A percentile compares a stretch with the other conserved stretches of the same genome.
phyloP scores from a whole-genome alignment of 2,329 filamentous ascomycete genomes.

The Diaporthe sp. region DNA sequence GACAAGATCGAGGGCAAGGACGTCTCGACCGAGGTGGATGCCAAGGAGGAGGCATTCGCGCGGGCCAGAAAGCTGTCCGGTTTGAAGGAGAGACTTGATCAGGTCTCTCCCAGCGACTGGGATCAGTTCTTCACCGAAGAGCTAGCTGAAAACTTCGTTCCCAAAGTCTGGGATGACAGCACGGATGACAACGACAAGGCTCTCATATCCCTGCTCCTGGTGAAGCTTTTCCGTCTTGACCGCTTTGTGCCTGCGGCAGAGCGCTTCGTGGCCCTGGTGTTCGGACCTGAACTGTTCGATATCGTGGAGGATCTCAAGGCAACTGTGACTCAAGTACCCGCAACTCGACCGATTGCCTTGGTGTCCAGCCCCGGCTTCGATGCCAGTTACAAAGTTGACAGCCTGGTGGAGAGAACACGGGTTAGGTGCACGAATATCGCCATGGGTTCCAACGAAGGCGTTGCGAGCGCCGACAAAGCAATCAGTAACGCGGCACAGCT shows the following conservation, averaged over 20 bases:
- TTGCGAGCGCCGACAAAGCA: slow-evolving; percentile 93
- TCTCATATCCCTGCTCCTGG: slow-evolving; percentile 84
- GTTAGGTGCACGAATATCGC: slow-evolving; percentile 95
- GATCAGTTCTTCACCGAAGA: slow-evolving; percentile 86
- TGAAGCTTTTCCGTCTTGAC: slow-evolving; percentile 96
- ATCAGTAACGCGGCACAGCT: slow-evolving; percentile 91
- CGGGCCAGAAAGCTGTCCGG: slow-evolving; percentile 75
- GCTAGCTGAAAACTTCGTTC: slow-evolving; percentile 85
- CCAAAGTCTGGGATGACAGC: slow-evolving; percentile 76
- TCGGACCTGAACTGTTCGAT: slow-evolving; percentile 85
- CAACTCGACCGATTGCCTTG: slow-evolving; percentile 87
- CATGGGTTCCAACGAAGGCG: slow-evolving; percentile 97
- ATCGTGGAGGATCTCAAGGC: slow-evolving; percentile 86
- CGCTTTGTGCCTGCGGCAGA: slow-evolving; percentile 94
- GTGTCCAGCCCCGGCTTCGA: slow-evolving; percentile 97
- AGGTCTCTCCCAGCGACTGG: slow-evolving; percentile 74
- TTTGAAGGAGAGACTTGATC: slow-evolving; percentile 78
- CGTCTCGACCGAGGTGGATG: slow-evolving; percentile 74
- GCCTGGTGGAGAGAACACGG: slow-evolving; percentile 84
- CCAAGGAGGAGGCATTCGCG: slow-evolving; percentile 74
- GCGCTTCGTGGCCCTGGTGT: slow-evolving; percentile 87
- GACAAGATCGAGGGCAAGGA: slow-evolving; percentile 80
- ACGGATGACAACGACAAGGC: slow-evolving; percentile 77
- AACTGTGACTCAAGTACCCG: slow-evolving; percentile 85
- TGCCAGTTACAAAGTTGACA: slow-evolving; percentile 98